Conservation (phyloP, 2,329 filamentous ascomycete genomes). For the Cladosporium sp. region DNA sequence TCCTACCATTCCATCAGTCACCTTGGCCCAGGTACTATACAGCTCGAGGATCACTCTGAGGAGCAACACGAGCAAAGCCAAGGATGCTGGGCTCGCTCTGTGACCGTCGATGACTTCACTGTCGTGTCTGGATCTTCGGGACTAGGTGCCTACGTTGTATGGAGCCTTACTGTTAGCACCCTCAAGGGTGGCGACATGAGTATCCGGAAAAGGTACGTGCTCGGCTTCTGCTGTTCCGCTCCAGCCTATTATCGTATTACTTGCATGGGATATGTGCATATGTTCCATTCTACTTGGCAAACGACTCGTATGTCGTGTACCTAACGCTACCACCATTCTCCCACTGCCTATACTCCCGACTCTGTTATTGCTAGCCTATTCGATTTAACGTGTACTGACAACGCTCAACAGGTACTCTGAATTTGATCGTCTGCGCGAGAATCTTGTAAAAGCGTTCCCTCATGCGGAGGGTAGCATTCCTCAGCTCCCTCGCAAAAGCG, state of each 20-base stretch:
- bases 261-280: not conserved
- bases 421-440: slow-evolving; percentile 78
- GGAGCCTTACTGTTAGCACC: slow-evolving; percentile 87
- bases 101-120: slow-evolving; percentile 63
- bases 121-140: slow-evolving; percentile 61
- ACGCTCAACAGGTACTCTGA: slow-evolving; percentile 72
- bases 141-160: slow-evolving; percentile 90
- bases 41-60: slow-evolving; percentile 65
- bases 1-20: slow-evolving; percentile 41
- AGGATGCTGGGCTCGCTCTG: slow-evolving; percentile 63
- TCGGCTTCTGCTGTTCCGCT: not conserved
- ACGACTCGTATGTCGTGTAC: not conserved
- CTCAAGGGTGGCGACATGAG: slow-evolving; percentile 58
- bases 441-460: slow-evolving; percentile 78
- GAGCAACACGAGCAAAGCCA: slow-evolving; percentile 59
- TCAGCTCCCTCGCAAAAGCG: slow-evolving; percentile 85
- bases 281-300: not conserved
- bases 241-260: slow-evolving; percentile 2
- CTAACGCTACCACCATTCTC: not conserved
- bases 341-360: not conserved
- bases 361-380: not conserved
- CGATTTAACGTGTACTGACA: not conserved
- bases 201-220: slow-evolving; percentile 54
- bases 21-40: slow-evolving; percentile 51
- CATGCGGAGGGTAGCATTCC: slow-evolving; percentile 83